Base-by-base conservation (phyloP, 495 filamentous ascomycete species). In the Massariosphaeria phaeospora region DNA sequence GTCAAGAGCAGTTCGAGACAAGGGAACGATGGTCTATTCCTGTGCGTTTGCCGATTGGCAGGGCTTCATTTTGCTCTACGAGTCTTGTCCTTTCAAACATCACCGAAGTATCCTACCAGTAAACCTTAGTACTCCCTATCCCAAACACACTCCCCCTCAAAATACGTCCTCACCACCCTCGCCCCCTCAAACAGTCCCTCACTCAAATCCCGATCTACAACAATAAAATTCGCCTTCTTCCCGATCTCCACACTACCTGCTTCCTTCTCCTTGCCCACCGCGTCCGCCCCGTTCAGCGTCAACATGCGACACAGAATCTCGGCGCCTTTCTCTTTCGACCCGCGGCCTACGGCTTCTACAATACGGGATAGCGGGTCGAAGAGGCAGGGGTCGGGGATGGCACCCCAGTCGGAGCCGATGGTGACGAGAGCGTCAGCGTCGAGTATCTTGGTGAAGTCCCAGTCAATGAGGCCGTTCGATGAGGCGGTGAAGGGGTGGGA, bases 171-270 rank as follows among this genome's bases (percentile, higher is more conserved):
- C 33, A 45, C 3, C n/a, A 61, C 45, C 7, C 20, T 30, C 10
- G 52, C 57, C 3, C 52, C 51, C 2, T 44, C 57, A 38, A 61
- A 61, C 13, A 56, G 52, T 12, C 57, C 57, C 25, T 56, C 46
- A 33, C 51, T 56, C 36, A 61, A 40, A 51, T 61, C 52, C 17
- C 40, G 17, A 49, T 62, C 51, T 43, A 70, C 45, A 25, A 65
- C 62, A 18, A 78, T 75, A 49, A 80, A 76, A 56, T 79, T 76
- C 2, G 77, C 77, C 56, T 78, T 77, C 67, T 80, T 80, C 4
- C 76, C 76, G 0, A 74, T 64, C 48, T 77, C 75, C 38, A 80
- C 53, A 59, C 76, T 78, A 3, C 77, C 77, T 48, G 76, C 69
- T 2, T 66, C 57, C 21, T 67, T 67, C 1, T 74, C 66, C 50